Evolutionary conservation across 345 rosid species (phyloP).

Genomic region (Jatropha curcas): DNA sequence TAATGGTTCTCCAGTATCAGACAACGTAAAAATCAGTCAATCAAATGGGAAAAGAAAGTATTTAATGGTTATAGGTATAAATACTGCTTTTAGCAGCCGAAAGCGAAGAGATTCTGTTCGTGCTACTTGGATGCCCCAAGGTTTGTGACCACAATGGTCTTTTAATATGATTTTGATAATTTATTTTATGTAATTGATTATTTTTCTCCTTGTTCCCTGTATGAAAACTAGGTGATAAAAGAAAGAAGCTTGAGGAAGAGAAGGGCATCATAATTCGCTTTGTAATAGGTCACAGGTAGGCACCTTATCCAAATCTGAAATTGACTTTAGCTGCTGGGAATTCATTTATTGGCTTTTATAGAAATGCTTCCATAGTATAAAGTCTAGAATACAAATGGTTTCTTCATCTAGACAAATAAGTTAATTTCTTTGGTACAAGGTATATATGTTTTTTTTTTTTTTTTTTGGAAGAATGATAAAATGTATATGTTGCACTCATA

Average conservation of each 20-base stretch:
- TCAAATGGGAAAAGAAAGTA: slow-evolving; percentile 60
- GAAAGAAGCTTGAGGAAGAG: slow-evolving; percentile 92
- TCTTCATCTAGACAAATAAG: not conserved
- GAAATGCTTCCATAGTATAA: not conserved
- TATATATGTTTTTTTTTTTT: too few relatives aligned
- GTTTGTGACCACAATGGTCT: slow-evolving; percentile 38
- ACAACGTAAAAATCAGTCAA: slow-evolving; percentile 46
- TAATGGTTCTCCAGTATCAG: slow-evolving; percentile 78
- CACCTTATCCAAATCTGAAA: slow-evolving; percentile 2
- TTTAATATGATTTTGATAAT: slow-evolving; percentile 3
- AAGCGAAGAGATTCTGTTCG: slow-evolving; percentile 95
- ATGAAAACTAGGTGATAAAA: slow-evolving; percentile 58
- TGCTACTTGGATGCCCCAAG: slow-evolving; percentile 97
- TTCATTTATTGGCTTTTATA: not conserved
- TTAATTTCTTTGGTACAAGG: too few relatives aligned
- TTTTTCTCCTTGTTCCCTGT: not conserved
- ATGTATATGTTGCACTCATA: not conserved
- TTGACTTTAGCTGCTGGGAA: not conserved
- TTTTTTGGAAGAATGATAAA: too few relatives aligned
- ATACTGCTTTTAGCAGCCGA: slow-evolving; percentile 94
- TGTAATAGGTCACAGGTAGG: slow-evolving; percentile 95
- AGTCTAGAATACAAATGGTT: not conserved
- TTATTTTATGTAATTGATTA: not conserved
- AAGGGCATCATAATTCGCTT: slow-evolving; percentile 95
- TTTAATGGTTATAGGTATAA: slow-evolving; percentile 86